Percentiles rank a stretch among this genome's conserved stretches.
Conservation (phyloP, 495 filamentous ascomycete genomes). For the Diplogelasinospora grovesii region DNA sequence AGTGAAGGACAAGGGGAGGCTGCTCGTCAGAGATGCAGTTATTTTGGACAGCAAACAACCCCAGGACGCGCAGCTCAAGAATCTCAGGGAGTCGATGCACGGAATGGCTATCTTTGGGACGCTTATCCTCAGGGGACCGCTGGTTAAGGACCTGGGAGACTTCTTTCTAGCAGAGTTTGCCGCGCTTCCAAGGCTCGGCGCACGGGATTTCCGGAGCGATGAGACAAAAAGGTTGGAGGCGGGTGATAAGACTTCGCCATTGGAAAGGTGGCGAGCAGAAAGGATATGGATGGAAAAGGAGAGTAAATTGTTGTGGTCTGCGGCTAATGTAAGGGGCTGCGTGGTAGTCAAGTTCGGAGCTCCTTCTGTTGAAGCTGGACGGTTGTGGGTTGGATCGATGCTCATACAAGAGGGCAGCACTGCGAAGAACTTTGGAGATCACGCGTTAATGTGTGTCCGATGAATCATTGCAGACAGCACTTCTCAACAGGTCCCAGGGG, state of each 20-base stretch:
- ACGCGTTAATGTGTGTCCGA: conserved; percentile 46
- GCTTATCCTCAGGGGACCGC: conserved; percentile 68
- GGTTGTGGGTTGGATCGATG: conserved; percentile 48
- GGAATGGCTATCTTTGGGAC: conserved; percentile 69
- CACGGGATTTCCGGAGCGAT: conserved; percentile 63
- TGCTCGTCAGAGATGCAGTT: conserved; percentile 77
- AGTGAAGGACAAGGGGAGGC: no score
- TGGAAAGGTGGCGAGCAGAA: conserved; percentile 35
- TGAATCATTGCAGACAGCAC: conserved; percentile 10
- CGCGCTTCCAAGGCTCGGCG: conserved; percentile 72
- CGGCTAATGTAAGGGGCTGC: conserved; percentile 73
- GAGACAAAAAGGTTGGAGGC: conserved; percentile 31
- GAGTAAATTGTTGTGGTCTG: conserved; percentile 73
- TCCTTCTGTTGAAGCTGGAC: conserved; percentile 42
- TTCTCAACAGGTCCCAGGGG: no score
- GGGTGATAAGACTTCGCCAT: conserved; percentile 21
- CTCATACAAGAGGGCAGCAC: conserved; percentile 45
- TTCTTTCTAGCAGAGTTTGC: conserved; percentile 74
- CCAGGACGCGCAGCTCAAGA: conserved; percentile 25
- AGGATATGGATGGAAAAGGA: conserved; percentile 47
- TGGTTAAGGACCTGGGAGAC: conserved; percentile 55
- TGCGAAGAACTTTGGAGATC: conserved; percentile 39
- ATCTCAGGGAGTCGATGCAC: conserved; percentile 54
- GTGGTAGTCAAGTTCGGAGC: conserved; percentile 80
- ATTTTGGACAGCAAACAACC: conserved; percentile 55